phyloP scores from a whole-genome alignment of 2,329 filamentous ascomycete species.

The Stemphylium beticola region DNA sequence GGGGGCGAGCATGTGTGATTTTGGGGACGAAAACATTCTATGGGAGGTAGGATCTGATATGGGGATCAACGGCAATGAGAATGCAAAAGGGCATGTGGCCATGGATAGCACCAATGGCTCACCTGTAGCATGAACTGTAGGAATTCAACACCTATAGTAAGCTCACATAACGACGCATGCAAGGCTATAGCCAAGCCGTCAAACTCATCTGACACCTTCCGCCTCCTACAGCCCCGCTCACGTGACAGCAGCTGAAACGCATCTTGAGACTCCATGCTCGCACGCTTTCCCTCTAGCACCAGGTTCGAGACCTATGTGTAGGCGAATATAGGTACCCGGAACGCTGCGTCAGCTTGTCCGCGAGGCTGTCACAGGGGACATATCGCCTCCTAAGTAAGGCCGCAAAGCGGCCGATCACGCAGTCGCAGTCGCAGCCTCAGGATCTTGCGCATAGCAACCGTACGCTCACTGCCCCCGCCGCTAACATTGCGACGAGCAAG shows the following conservation, averaged over 20 bases:
- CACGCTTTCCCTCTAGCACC: too few species aligned
- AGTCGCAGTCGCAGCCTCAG: slow-evolving; percentile 1
- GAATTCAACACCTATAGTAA: background rate
- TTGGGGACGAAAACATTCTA: too few species aligned
- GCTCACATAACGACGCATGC: background rate
- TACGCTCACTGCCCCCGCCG: background rate
- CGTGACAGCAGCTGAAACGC: slow-evolving; percentile 6
- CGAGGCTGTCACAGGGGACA: background rate
- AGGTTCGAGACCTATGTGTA: too few species aligned
- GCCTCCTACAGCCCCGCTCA: slow-evolving; percentile 1
- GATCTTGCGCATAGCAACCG: background rate
- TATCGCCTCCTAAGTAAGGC: background rate
- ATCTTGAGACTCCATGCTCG: background rate
- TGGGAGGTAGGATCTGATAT: too few species aligned
- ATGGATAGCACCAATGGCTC: background rate
- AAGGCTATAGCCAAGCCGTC: slow-evolving; percentile 3
- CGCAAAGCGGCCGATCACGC: background rate
- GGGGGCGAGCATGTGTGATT: too few species aligned
- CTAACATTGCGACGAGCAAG: too few species aligned
- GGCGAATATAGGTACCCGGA: too few species aligned
- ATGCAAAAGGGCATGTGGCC: background rate
- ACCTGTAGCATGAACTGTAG: background rate
- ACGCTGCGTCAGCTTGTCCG: background rate
- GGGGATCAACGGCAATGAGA: too few species aligned
- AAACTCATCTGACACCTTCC: slow-evolving; percentile 5